Percentiles rank a stretch among this genome's conserved stretches.
Evolutionary conservation across 176 grass and related monocot genomes (phyloP).

Genomic region (Tuctoria greenei): DNA sequence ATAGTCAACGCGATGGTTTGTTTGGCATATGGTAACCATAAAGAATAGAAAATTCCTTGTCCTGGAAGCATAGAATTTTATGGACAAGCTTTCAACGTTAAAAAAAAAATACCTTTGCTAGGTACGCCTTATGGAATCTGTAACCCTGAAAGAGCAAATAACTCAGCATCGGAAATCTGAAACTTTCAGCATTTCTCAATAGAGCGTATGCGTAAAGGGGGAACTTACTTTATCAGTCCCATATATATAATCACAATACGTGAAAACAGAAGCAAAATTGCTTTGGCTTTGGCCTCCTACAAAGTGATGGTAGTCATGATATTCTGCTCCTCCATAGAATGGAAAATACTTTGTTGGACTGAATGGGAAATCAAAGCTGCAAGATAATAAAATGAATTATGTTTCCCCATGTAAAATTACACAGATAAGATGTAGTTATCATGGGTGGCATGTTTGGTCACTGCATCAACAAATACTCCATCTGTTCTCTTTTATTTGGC

Average conservation of each 20-base stretch:
- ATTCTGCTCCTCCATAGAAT: constrained; percentile 92
- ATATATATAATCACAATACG: constrained; percentile 92
- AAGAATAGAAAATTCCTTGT: constrained; percentile 11
- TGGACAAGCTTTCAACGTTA: background rate
- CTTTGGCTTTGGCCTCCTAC: constrained; percentile 88
- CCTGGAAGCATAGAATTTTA: background rate
- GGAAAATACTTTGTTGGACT: constrained; percentile 84
- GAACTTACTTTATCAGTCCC: constrained; percentile 80
- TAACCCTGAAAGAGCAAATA: constrained; percentile 74
- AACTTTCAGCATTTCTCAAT: background rate
- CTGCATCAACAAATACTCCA: background rate
- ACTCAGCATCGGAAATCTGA: constrained; percentile 22
- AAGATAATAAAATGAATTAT: constrained; percentile 13
- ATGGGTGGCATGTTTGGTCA: background rate
- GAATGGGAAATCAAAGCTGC: constrained; percentile 93
- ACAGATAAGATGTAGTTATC: background rate
- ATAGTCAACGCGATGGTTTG: constrained; percentile 8
- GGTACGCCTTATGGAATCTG: constrained; percentile 73
- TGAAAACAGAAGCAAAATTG: constrained; percentile 95
- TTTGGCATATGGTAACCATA: background rate
- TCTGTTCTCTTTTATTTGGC: too few relatives aligned
- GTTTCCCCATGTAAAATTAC: background rate
- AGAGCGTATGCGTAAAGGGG: constrained; percentile 5
- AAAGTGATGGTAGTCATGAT: constrained; percentile 98
- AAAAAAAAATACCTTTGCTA: constrained; percentile 62